Base-by-base conservation (phyloP, 164 flowering plant species). In the Magnolia kwangsiensis region DNA sequence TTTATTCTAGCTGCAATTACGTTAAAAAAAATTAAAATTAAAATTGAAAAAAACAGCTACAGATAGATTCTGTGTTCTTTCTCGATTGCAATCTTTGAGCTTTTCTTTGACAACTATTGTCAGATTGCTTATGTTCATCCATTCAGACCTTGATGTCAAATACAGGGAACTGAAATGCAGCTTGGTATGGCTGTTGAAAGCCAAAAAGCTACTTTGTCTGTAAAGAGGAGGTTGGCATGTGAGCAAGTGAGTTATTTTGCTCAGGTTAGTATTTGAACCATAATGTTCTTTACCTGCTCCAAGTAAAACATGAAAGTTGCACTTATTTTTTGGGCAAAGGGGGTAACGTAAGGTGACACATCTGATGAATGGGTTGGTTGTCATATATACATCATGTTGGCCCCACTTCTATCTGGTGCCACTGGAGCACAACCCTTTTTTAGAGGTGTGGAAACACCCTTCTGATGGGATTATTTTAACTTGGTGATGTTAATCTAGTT, bases 171-270 rank as follows among this genome's bases (percentile, higher is more conserved):
- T 37, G 99, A 92, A 82, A 79, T 96, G 82, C 99, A 96, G 84
- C 94, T 96, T 58, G 91, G 94, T 8, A 79, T 94, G 76, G 99
- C 99, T 75, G 84, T 91, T 79, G 96, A 92, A 70, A 84, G 90
- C 77, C 90, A 86, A 69, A 92, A 89, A 72, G 99, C 96, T 50
- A 88, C 90, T 77, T 82, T 88, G 71, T 88, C 99, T 0, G 98
- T 94, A 29, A 93, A 91, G 84, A 89, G 99, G 87, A 93, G 99
- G 82, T 80, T 96, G 84, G 98, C 99, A 55, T 96, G 99, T 78
- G 99, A 96, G 80, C 88, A 85, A 77, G 78, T 94, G 55, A 86
- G 79, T 79, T 96, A 89, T 77, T 92, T 81, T 63, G 83, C 89
- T 73, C 93, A 92, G 94, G 98, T 91, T 69, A 55, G 81, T 72